Conservation (phyloP, 1,284 basidiomycete species). For the Rhodotorula sp. region DNA sequence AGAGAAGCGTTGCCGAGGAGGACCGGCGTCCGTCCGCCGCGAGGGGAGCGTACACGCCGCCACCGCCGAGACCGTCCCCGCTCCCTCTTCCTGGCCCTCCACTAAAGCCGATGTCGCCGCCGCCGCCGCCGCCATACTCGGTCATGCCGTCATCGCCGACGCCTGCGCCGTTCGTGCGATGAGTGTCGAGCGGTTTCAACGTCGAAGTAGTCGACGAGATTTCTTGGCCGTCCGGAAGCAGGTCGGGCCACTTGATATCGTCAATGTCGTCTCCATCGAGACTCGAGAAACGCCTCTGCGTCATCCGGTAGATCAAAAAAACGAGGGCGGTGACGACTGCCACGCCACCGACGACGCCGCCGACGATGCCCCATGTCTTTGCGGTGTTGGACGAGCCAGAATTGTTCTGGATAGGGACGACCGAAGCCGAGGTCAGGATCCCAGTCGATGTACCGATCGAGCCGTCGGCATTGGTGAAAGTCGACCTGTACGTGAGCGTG, state of each 20-base stretch:
- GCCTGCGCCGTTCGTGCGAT: conserved; percentile 39
- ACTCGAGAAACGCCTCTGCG: conserved; percentile 42
- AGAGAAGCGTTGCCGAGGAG: conserved; percentile 15
- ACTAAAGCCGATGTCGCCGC: not conserved
- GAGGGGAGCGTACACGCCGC: not conserved
- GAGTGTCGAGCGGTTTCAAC: conserved; percentile 43
- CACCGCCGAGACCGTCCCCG: not conserved
- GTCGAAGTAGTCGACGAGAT: conserved; percentile 35
- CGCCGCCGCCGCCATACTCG: conserved; percentile 3
- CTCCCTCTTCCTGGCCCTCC: not conserved
- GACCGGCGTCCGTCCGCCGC: not conserved
- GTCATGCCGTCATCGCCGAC: conserved; percentile 40
- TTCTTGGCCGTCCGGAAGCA: conserved; percentile 40
- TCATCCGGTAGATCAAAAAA: conserved; percentile 42
- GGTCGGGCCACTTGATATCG: conserved; percentile 44
- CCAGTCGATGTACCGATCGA: conserved; percentile 31
- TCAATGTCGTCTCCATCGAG: conserved; percentile 33
- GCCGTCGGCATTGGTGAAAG: conserved; percentile 32
- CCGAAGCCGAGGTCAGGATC: conserved; percentile 18
- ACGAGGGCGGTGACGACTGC: conserved; percentile 35
- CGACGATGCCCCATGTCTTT: conserved; percentile 44
- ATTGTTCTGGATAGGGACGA: conserved; percentile 27
- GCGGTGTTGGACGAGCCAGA: conserved; percentile 9
- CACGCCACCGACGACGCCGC: conserved; percentile 44
- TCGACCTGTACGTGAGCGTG: conserved; percentile 36